Conservation (phyloP, 2,329 filamentous ascomycete species). For the Blastomyces silverae region DNA sequence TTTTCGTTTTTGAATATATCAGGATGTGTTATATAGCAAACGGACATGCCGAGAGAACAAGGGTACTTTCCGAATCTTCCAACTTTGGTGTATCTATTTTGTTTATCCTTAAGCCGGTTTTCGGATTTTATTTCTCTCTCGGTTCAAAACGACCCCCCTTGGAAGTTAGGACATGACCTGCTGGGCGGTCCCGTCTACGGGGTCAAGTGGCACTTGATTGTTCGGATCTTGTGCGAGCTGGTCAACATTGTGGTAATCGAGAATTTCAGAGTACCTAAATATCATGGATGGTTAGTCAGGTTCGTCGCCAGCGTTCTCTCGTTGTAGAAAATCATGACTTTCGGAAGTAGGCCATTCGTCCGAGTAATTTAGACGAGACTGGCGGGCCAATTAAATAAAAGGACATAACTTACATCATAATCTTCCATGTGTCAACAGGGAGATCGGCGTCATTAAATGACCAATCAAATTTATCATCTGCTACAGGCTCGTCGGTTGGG, state of each 20-base stretch:
- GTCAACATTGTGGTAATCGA: constrained; percentile 96
- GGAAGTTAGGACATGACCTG: background rate
- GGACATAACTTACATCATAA: constrained; percentile 95
- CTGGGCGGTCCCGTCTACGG: background rate
- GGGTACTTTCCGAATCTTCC: background rate
- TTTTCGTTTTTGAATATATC: background rate
- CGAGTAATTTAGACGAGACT: background rate
- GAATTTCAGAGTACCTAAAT: constrained; percentile 90
- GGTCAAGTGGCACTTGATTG: background rate
- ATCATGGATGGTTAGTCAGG: constrained; percentile 17
- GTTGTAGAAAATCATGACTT: background rate
- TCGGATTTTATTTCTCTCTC: background rate
- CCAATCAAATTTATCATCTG: constrained; percentile 98
- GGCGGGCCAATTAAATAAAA: background rate
- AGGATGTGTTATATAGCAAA: background rate
- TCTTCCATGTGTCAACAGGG: constrained; percentile 99
- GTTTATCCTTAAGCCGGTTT: background rate
- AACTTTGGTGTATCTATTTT: background rate
- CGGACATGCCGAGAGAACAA: background rate
- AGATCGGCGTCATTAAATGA: constrained; percentile 98
- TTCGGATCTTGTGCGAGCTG: constrained; percentile 29
- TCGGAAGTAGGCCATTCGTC: background rate
- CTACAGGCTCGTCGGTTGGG: constrained; percentile 88
- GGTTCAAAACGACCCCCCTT: background rate
- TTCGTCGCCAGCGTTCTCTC: background rate